phyloP scores from a whole-genome alignment of 768 basidiomycete species.

The Collybia sp. region DNA sequence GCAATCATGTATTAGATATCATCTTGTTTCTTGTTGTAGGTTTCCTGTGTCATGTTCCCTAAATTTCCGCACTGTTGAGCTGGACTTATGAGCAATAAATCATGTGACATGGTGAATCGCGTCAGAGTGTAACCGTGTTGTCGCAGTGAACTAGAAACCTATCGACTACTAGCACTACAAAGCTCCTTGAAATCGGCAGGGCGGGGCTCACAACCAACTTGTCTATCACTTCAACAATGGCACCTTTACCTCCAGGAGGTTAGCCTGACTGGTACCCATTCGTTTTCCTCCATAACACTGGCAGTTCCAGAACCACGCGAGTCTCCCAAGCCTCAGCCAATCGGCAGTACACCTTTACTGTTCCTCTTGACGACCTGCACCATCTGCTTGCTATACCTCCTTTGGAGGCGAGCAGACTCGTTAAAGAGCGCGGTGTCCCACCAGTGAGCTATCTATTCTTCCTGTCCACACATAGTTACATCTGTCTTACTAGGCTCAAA shows the following conservation, averaged over 20 bases:
- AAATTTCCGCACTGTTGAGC: no score
- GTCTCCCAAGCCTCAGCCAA: slow-evolving; percentile 58
- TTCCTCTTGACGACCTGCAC: slow-evolving; percentile 56
- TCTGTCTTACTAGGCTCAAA: slow-evolving; percentile 39
- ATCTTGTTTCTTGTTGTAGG: no score
- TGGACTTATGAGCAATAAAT: no score
- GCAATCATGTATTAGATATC: no score
- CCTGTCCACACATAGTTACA: background rate
- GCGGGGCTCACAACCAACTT: no score
- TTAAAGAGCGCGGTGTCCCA: slow-evolving; percentile 59
- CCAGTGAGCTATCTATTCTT: slow-evolving; percentile 34
- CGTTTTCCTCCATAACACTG: background rate
- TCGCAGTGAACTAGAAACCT: no score
- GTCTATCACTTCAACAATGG: background rate
- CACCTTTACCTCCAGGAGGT: background rate
- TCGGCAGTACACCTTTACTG: slow-evolving; percentile 51
- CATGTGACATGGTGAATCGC: no score
- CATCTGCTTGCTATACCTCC: slow-evolving; percentile 50
- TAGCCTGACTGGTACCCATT: background rate
- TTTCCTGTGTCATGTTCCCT: no score
- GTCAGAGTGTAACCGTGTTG: no score
- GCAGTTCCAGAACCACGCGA: slow-evolving; percentile 53
- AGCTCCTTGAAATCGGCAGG: no score
- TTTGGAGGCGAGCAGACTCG: slow-evolving; percentile 57
- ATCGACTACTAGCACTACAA: no score